Evolutionary conservation across 2,329 filamentous ascomycete genomes (phyloP), one percentile per base, ranked within the genome.

Genomic region (Botrytis fragariae): DNA sequence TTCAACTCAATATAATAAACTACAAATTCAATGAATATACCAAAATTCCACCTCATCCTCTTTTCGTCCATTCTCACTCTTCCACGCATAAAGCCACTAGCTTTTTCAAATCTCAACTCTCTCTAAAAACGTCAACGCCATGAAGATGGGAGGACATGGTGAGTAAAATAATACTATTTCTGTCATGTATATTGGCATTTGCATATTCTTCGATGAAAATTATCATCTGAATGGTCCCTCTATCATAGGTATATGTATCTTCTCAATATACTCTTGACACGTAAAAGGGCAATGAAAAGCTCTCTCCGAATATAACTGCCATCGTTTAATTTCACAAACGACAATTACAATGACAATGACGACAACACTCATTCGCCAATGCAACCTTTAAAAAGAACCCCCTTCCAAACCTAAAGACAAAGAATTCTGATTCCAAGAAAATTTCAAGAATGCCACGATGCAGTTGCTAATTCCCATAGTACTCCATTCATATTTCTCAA

Each of bases 71-170:
- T 25, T 51, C 22, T n/a, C 10, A n/a, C 22, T n/a, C 10, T 14
- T 25, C 10, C 10, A 14, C 12, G 22, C 14, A 51, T 51, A 16
- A 54, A 54, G 29, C 1, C 48, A 54, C 5, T 25, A 54, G 48
- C 48, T 54, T 10, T 6, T 5, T 7, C 25, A n/a, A n/a, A 3
- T 25, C n/a, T n/a, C 48, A n/a, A 16, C 12, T 16, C 25, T 16
- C 16, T n/a, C 12, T 7, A 2, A 25, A 29, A 54, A n/a, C 3
- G 1, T n/a, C 3, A 16, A 16, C 22, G 3, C 42, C 14, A 1
- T 3, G 10, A 48, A 9, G 8, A 0, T 10, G 2, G 1, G 2
- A 45, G 0, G 1, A 8, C 44, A 9, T 45, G 18, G 44, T 7
- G 44, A 45, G 18, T 45, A 45, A 45, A 45, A 22, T 4, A 22